Evolutionary conservation across 805 yeast genomes (phyloP).

Genomic region (Metschnikowia bowlesiae): DNA sequence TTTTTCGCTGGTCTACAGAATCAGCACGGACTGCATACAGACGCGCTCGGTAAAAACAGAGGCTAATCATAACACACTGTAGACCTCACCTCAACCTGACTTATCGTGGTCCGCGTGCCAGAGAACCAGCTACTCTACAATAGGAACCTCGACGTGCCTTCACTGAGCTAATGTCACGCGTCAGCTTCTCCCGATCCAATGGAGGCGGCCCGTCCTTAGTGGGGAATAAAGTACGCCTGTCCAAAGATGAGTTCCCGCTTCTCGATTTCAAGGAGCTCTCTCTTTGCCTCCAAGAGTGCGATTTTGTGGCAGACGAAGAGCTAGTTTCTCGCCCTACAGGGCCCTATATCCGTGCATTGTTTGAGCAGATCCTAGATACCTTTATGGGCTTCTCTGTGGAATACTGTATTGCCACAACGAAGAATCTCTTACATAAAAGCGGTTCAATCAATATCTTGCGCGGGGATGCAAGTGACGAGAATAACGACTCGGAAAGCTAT

Average conservation of each 20-base stretch:
- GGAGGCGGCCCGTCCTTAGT: slow-evolving; percentile 3
- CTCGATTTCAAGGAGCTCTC: slow-evolving; percentile 58
- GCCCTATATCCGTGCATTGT: slow-evolving; percentile 49
- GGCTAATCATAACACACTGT: slow-evolving; percentile 1
- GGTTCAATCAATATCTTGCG: slow-evolving; percentile 1
- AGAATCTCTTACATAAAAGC: slow-evolving; percentile 15
- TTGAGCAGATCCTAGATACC: slow-evolving; percentile 57
- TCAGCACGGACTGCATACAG: background rate
- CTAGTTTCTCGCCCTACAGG: slow-evolving; percentile 54
- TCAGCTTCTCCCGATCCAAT: slow-evolving; percentile 4
- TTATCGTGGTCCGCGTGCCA: background rate
- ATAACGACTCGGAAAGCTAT: slow-evolving; percentile 17
- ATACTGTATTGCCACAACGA: slow-evolving; percentile 17
- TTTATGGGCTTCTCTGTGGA: slow-evolving; percentile 50
- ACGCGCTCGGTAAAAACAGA: slow-evolving; percentile 4
- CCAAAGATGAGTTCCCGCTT: slow-evolving; percentile 53
- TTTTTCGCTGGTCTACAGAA: background rate
- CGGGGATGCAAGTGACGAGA: slow-evolving; percentile 4
- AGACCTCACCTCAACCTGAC: background rate
- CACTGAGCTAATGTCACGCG: slow-evolving; percentile 6
- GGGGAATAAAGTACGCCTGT: slow-evolving; percentile 3
- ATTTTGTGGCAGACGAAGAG: slow-evolving; percentile 58
- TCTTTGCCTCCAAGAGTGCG: slow-evolving; percentile 56
- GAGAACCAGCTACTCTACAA: background rate
- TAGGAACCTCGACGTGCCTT: background rate